A percentile compares a stretch with the other conserved stretches of the same genome.
phyloP scores from a whole-genome alignment of 768 basidiomycete genomes.

The Russula sp. region DNA sequence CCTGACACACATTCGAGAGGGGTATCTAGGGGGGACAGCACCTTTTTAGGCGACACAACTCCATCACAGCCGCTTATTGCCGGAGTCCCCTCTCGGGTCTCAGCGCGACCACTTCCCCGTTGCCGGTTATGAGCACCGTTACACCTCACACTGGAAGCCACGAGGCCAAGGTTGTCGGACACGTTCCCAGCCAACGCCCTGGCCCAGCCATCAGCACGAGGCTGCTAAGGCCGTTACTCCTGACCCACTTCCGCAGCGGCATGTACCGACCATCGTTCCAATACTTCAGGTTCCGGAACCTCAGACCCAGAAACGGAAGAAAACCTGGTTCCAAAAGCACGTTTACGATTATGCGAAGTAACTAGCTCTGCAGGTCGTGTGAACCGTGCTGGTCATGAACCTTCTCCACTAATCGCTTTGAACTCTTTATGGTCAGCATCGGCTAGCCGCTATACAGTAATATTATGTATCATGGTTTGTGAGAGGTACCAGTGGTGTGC shows the following conservation, averaged over 20 bases:
- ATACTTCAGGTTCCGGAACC: too few relatives aligned
- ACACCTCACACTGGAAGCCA: too few relatives aligned
- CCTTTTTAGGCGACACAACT: too few relatives aligned
- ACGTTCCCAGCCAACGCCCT: not conserved
- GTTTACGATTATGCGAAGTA: not conserved
- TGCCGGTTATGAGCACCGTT: too few relatives aligned
- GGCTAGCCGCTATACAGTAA: not conserved
- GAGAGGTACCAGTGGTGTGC: not conserved
- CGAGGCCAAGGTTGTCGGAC: not conserved
- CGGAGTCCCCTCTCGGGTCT: too few relatives aligned
- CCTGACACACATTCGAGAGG: too few relatives aligned
- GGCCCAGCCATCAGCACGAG: not conserved
- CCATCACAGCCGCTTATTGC: too few relatives aligned
- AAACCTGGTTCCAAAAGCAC: slow-evolving; percentile 3
- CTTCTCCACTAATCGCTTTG: not conserved
- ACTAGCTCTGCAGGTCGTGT: not conserved
- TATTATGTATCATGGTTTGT: not conserved
- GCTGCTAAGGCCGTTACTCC: not conserved
- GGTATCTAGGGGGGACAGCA: not conserved
- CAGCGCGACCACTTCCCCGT: too few relatives aligned
- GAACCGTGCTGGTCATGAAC: not conserved
- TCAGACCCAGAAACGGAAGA: not conserved
- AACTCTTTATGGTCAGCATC: not conserved
- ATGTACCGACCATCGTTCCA: not conserved
- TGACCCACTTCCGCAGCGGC: not conserved